Base-by-base conservation (phyloP, 2,329 filamentous ascomycete species). In the Fusarium musae region DNA sequence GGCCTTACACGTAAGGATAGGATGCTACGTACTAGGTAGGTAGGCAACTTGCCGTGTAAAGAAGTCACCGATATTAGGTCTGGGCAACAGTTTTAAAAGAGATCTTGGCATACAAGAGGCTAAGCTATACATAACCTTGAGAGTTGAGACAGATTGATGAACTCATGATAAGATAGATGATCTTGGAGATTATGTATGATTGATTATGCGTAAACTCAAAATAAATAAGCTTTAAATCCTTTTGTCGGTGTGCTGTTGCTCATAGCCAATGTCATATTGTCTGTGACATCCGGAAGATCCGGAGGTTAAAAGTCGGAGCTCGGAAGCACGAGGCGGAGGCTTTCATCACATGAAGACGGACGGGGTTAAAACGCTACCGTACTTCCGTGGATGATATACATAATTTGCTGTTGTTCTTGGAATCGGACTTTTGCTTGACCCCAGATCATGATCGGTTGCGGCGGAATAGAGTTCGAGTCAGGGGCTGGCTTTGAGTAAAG, bases 241-340 rank as follows among this genome's bases (percentile, higher is more conserved):
- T 15, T 21, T 23, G 47, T 53, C 36, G 54, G 36, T 47, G 40
- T 67, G 46, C n/a, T 43, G 5, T 30, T 46, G 44, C 34, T 16
- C n/a, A 19, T 39, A 23, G 34, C 50, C 39, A 59, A 37, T 30
- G 34, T 49, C n/a, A 67, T 46, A 19, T 16, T 32, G 13, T 39
- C 39, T 34, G 32, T 66, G 44, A 68, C 39, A 40, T 42, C 52
- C 72, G 68, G 69, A 62, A 59, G 43, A 42, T 36, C 63, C 60
- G 69, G 66, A 56, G 36, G 21, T 42, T 30, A 52, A 36, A 21
- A 19, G 13, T 53, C 44, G 52, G 70, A 49, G 66, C 56, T 61
- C 44, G 61, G 66, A 53, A 34, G 53, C 28, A 34, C n/a, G 34
- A 57, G 57, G 50, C 59, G 63, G 54, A 30, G n/a, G 46, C 26